A percentile compares a stretch with the other conserved stretches of the same genome.
Conservation (phyloP, 306 rosid genomes). For the Ormosia semicastrata region DNA sequence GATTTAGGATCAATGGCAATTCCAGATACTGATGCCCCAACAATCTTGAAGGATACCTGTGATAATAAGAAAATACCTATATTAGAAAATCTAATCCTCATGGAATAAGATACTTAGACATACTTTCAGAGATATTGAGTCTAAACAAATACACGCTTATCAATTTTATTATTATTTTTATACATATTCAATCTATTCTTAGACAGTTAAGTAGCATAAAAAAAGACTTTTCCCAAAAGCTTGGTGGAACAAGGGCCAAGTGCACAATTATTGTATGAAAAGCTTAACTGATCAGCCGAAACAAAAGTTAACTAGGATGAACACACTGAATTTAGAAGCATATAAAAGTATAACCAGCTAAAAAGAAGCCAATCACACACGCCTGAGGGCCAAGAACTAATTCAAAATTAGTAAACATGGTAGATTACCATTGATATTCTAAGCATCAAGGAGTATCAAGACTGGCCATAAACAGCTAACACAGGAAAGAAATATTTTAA, state of each 20-base stretch:
- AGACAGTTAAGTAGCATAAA: background rate
- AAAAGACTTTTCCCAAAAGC: background rate
- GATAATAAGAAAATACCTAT: slow-evolving; percentile 15
- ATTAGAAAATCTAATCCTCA: slow-evolving; percentile 17
- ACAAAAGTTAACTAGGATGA: background rate
- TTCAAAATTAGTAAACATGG: background rate
- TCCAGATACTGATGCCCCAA: slow-evolving; percentile 89
- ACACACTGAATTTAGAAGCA: background rate
- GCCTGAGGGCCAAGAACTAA: background rate
- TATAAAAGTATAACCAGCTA: background rate
- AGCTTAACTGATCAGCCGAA: background rate
- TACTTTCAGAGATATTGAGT: slow-evolving; percentile 1
- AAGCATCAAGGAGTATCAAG: background rate
- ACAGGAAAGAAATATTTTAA: background rate
- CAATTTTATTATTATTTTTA: background rate
- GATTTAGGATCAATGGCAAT: slow-evolving; percentile 73
- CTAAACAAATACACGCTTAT: slow-evolving; percentile 3
- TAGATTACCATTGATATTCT: background rate
- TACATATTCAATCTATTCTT: background rate
- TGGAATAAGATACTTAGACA: background rate
- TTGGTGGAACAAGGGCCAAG: background rate
- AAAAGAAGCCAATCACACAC: background rate
- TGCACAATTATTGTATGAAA: slow-evolving; percentile 5
- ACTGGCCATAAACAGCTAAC: background rate
- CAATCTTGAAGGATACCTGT: slow-evolving; percentile 83